Base-by-base conservation (phyloP, 371 early-diverging fungal species). In the Mortierella sp. region DNA sequence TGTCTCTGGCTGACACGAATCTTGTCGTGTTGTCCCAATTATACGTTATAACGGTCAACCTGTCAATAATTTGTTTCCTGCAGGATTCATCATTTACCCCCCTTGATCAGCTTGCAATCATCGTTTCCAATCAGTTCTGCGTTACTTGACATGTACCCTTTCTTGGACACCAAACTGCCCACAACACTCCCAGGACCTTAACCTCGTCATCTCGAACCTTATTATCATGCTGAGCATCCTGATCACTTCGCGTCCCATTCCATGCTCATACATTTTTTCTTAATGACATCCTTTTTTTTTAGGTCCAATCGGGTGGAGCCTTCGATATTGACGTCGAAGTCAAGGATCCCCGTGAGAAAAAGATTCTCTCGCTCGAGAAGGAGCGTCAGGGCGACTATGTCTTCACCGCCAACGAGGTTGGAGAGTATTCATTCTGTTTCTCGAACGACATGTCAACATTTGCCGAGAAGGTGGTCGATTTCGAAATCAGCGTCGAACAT, bases 341-440 rank as follows among this genome's bases (percentile, higher is more conserved):
- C 20, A 88, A 84, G 51, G 93, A 89, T 52, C 96, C 96, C 58
- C 84, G 88, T 64, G 85, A 85, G 59, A 84, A 87, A 57, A 68
- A 88, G 58, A 75, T 96, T 32, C 78, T 95, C 70, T 74, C 77
- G 49, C 97, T 96, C 65, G 89, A 91, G 72, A 90, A 91, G 60
- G 95, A 96, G 83, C 94, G 95, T 59, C 96, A 97, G 83, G 96
- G 94, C 74, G 97, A 98, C 88, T 95, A 87, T 84, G 94, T 96
- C 58, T 94, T 98, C 85, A 90, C 94, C 1, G 94, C 94, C 6
- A 90, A 91, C 43, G 76, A 88, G 62, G 87, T 86, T 3, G 98
- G 98, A 61, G 98, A 98, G 84, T 95, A 95, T 86, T 83, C 93
- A 22, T 95, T 96, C 88, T 97, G 97, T 88, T 98, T 98, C 90